Conservation (phyloP, 495 filamentous ascomycete genomes). For the Aspergillus egyptiacus region DNA sequence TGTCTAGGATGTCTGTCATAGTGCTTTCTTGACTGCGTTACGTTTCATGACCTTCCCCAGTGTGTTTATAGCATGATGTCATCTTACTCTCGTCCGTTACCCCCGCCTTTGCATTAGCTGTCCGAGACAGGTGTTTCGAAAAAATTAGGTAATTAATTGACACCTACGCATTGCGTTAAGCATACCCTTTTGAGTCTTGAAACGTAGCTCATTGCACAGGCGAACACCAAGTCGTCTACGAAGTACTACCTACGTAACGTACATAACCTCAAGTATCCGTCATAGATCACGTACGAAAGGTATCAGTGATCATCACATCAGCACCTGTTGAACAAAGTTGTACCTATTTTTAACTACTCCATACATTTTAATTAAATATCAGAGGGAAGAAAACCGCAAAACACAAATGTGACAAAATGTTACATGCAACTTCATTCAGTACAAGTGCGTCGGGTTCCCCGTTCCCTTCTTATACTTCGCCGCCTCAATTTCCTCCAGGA, state of each 20-base stretch:
- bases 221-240: no score
- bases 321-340: no score
- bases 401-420: background rate
- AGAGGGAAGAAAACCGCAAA: no score
- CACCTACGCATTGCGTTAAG: background rate
- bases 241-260: no score
- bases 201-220: no score
- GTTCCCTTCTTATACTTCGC: slow-evolving; percentile 53
- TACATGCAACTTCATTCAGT: slow-evolving; percentile 1
- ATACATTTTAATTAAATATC: no score
- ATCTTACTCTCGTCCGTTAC: slow-evolving; percentile 1
- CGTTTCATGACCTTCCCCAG: background rate
- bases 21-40: background rate
- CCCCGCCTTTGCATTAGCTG: background rate
- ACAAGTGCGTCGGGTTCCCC: slow-evolving; percentile 8
- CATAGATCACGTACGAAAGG: no score
- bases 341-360: no score
- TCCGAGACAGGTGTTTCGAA: background rate
- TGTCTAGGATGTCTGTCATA: background rate
- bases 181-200: no score
- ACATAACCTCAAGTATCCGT: no score
- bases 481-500: slow-evolving; percentile 61
- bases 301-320: background rate
- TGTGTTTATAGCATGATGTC: slow-evolving; percentile 7
- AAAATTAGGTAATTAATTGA: slow-evolving; percentile 2